Evolutionary conservation across 345 rosid genomes (phyloP).

Genomic region (Raphanus sativus): DNA sequence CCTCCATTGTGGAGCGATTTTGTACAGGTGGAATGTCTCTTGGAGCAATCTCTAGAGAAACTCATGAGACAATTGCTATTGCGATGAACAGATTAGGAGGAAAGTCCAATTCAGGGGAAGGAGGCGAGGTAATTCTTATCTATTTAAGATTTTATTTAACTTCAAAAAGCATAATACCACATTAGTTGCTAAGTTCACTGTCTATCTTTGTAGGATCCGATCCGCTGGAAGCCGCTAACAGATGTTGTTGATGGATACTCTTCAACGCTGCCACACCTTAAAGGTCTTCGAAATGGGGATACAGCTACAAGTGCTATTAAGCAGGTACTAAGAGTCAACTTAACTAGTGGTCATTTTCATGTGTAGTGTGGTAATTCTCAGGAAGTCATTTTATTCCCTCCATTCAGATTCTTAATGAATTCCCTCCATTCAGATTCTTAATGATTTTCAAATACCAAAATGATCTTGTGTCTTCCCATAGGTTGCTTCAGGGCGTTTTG

Average conservation of each 20-base stretch:
- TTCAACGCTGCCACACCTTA: constrained; percentile 93
- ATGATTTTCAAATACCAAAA: constrained; percentile 12
- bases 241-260: constrained; percentile 99
- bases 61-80: constrained; percentile 98
- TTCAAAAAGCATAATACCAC: neutral
- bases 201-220: constrained; percentile 69
- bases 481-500: constrained; percentile 99
- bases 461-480: constrained; percentile 37
- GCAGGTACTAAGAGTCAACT: constrained; percentile 54
- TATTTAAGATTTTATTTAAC: constrained; percentile 2
- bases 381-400: constrained; percentile 6
- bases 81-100: constrained; percentile 98
- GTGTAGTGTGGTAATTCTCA: constrained; percentile 10
- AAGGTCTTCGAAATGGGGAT: constrained; percentile 99
- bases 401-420: constrained; percentile 8
- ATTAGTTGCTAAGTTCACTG: neutral
- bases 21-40: constrained; percentile 99
- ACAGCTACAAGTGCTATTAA: constrained; percentile 99
- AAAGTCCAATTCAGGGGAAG: constrained; percentile 98
- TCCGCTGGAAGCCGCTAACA: constrained; percentile 88
- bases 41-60: constrained; percentile 99
- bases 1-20: constrained; percentile 80
- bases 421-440: constrained; percentile 2
- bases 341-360: constrained; percentile 6
- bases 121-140: constrained; percentile 80